These are phyloP conservation scores for Colletotrichum sp. DNA, from an alignment of 2,329 filamentous ascomycete species.

Conservation along the genomic window DNA sequence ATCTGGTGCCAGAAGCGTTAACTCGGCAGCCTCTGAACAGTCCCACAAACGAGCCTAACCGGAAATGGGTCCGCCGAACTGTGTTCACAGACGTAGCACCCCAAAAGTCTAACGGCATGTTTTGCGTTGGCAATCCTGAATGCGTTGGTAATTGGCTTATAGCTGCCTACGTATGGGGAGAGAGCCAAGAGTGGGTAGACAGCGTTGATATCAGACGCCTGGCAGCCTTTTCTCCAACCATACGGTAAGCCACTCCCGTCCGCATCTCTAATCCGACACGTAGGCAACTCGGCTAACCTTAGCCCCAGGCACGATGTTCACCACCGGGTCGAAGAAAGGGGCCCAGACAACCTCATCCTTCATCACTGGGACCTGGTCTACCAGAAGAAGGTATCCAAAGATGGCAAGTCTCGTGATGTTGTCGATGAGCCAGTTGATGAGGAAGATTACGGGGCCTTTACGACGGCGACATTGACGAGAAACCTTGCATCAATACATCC, in stretches of 20 bases:
- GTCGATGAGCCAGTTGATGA: background rate
- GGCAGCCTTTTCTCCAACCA: background rate
- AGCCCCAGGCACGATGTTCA: background rate
- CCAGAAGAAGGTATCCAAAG: background rate
- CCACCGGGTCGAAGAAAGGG: background rate
- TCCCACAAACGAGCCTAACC: background rate
- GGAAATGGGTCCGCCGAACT: background rate
- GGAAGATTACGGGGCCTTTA: background rate
- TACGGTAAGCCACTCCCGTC: background rate
- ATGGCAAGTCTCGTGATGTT: background rate
- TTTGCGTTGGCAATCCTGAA: background rate
- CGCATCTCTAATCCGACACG: background rate
- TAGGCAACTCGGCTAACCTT: background rate
- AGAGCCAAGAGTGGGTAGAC: background rate
- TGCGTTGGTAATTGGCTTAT: background rate
- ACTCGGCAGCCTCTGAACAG: background rate
- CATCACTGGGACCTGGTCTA: background rate
- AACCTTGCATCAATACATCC: background rate
- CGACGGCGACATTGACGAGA: background rate
- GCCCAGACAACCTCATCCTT: background rate
- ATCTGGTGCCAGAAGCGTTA: background rate
- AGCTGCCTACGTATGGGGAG: background rate
- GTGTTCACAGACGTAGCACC: background rate
- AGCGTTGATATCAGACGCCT: background rate
- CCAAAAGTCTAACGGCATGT: rapidly evolving